Percentiles rank a stretch among this genome's conserved stretches.
These are phyloP conservation scores for Sanghuangporus sanghuang DNA, from an alignment of 1,284 basidiomycete species.

Conservation along the genomic window DNA sequence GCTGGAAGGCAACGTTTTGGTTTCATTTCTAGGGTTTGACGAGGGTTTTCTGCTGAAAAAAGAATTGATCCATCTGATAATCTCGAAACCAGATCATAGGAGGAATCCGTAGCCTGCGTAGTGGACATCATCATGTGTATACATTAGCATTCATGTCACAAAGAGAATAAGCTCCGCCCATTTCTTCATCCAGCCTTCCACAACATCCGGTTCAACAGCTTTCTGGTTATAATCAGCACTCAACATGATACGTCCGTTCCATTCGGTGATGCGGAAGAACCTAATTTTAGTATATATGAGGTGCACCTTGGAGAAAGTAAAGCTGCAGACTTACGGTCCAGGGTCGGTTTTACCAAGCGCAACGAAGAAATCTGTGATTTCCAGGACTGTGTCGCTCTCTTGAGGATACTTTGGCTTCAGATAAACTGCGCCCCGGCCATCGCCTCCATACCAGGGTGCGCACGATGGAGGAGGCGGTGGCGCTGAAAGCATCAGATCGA, in stretches of 20 bases:
- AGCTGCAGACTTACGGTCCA: slow-evolving; percentile 17
- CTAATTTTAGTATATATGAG: not conserved
- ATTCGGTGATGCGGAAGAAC: slow-evolving; percentile 11
- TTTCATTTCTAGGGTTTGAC: no score
- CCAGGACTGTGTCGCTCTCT: not conserved
- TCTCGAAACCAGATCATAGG: no score
- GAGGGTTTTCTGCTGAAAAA: no score
- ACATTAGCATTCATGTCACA: not conserved
- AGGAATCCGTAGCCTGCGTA: no score
- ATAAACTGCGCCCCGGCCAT: slow-evolving; percentile 14
- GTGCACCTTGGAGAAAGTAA: not conserved
- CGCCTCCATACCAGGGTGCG: slow-evolving; percentile 20
- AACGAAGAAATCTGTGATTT: slow-evolving; percentile 16
- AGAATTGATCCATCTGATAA: no score
- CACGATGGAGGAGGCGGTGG: slow-evolving; percentile 16
- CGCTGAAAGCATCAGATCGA: not conserved
- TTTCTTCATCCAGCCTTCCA: slow-evolving; percentile 7
- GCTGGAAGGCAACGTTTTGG: no score
- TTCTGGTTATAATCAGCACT: slow-evolving; percentile 9
- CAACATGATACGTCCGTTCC: slow-evolving; percentile 12
- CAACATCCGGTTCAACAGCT: not conserved
- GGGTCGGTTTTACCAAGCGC: slow-evolving; percentile 18
- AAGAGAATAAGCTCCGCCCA: slow-evolving; percentile 5
- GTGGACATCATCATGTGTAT: not conserved
- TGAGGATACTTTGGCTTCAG: slow-evolving; percentile 13